These are phyloP conservation scores for Globisporangium orthogonon DNA, from an alignment of 352 stramenopile genomes.

Conservation along the genomic window DNA sequence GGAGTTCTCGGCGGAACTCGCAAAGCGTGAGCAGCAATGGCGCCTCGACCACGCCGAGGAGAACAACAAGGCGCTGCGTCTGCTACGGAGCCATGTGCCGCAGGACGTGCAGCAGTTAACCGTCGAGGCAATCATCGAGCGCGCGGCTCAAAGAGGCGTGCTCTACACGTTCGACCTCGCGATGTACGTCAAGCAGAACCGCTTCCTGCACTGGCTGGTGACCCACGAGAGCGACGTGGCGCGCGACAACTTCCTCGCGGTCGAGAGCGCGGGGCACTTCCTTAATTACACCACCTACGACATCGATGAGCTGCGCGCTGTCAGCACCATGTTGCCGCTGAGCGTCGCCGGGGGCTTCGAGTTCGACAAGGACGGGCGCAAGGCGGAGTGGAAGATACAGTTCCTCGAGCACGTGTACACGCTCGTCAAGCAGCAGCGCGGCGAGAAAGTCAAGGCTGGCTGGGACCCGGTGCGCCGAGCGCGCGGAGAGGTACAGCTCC, in stretches of 20 bases:
- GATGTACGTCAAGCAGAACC: constrained; percentile 75
- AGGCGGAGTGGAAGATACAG: constrained; percentile 46
- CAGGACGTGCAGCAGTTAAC: constrained; percentile 52
- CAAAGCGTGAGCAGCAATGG: constrained; percentile 43
- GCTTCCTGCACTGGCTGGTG: constrained; percentile 70
- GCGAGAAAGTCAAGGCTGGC: constrained; percentile 50
- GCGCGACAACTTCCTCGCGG: constrained; percentile 62
- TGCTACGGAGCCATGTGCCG: constrained; percentile 46
- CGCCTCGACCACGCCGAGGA: constrained; percentile 23
- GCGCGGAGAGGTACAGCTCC: constrained; percentile 43
- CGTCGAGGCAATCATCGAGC: constrained; percentile 43
- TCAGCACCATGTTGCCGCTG: constrained; percentile 41
- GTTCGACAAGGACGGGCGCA: constrained; percentile 71
- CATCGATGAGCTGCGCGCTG: constrained; percentile 55
- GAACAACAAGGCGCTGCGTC: constrained; percentile 30
- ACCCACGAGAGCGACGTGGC: constrained; percentile 65
- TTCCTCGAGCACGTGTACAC: constrained; percentile 62
- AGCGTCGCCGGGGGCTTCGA: constrained; percentile 28
- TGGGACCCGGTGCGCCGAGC: constrained; percentile 44
- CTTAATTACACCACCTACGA: constrained; percentile 62
- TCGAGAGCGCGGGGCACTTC: constrained; percentile 56
- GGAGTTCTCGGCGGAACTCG: constrained; percentile 48
- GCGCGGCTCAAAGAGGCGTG: constrained; percentile 19
- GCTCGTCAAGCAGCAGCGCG: constrained; percentile 46
- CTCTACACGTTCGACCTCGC: constrained; percentile 75